phyloP scores from a whole-genome alignment of 2,329 filamentous ascomycete species.

The Beauveria varroae region DNA sequence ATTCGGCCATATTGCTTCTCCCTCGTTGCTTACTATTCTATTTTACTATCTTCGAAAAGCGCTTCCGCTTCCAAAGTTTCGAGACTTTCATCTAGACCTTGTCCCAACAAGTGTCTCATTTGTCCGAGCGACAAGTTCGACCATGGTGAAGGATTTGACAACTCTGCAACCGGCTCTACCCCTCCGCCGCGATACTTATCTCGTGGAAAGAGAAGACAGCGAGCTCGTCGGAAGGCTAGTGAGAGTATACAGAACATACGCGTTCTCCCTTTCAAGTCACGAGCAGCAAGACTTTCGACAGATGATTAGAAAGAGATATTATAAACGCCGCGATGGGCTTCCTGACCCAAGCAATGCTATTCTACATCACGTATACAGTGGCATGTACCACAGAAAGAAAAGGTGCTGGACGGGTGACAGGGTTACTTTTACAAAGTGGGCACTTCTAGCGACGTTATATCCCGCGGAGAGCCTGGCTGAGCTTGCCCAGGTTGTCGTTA shows the following conservation, averaged over 20 bases:
- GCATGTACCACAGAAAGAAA: not conserved
- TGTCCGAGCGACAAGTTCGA: too few relatives aligned
- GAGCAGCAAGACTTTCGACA: not conserved
- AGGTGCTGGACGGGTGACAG: not conserved
- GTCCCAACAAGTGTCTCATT: too few relatives aligned
- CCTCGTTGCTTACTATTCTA: too few relatives aligned
- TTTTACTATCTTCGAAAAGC: too few relatives aligned
- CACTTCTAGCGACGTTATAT: not conserved
- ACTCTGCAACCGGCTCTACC: too few relatives aligned
- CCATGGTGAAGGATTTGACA: too few relatives aligned
- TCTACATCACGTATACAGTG: not conserved
- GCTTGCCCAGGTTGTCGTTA: not conserved
- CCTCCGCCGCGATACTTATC: not conserved
- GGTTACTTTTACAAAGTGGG: not conserved
- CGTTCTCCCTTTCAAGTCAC: not conserved
- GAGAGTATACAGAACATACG: not conserved
- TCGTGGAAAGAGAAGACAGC: not conserved
- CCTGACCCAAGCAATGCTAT: not conserved
- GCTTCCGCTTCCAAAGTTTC: too few relatives aligned
- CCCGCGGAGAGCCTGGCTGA: not conserved
- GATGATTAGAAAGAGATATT: not conserved
- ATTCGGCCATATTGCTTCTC: too few relatives aligned
- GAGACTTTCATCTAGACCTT: too few relatives aligned
- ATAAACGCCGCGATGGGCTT: not conserved
- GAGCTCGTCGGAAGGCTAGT: not conserved